These are phyloP conservation scores for Fusarium pseudocircinatum DNA, from an alignment of 2,329 filamentous ascomycete genomes.

Conservation along the genomic window DNA sequence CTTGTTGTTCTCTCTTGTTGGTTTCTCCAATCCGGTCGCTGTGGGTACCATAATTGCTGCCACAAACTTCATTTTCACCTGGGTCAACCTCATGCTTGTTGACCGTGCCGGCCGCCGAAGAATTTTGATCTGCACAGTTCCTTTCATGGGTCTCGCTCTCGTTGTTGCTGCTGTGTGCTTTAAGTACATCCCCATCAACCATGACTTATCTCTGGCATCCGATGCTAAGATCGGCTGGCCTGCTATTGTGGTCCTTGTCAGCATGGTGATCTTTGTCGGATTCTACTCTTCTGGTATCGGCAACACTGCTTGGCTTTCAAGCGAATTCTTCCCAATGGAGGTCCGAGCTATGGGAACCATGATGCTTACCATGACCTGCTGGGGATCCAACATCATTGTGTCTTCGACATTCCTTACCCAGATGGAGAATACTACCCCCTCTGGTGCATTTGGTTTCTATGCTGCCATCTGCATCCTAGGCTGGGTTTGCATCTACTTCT, in stretches of 20 bases:
- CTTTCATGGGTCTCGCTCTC: conserved; percentile 56
- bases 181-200: conserved; percentile 52
- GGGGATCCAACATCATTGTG: conserved; percentile 60
- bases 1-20: conserved; percentile 59
- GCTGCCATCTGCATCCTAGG: conserved; percentile 59
- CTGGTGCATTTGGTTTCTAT: conserved; percentile 63
- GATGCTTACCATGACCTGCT: conserved; percentile 58
- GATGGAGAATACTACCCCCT: conserved; percentile 60
- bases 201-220: conserved; percentile 51
- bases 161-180: conserved; percentile 56
- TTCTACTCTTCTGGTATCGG: conserved; percentile 57
- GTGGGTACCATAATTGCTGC: conserved; percentile 56
- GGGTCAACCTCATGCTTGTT: conserved; percentile 57
- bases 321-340: conserved; percentile 58
- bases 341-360: conserved; percentile 60
- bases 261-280: conserved; percentile 39
- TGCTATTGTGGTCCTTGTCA: conserved; percentile 55
- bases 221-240: conserved; percentile 44
- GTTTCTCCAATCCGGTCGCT: conserved; percentile 59
- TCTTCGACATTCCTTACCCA: conserved; percentile 58
- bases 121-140: conserved; percentile 55
- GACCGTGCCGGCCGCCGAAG: conserved; percentile 57
- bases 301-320: conserved; percentile 58
- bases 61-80: conserved; percentile 61
- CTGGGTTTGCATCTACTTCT: conserved; percentile 55